These are phyloP conservation scores for Lasiodiplodia sp. DNA, from an alignment of 2,329 filamentous ascomycete species.

Conservation along the genomic window DNA sequence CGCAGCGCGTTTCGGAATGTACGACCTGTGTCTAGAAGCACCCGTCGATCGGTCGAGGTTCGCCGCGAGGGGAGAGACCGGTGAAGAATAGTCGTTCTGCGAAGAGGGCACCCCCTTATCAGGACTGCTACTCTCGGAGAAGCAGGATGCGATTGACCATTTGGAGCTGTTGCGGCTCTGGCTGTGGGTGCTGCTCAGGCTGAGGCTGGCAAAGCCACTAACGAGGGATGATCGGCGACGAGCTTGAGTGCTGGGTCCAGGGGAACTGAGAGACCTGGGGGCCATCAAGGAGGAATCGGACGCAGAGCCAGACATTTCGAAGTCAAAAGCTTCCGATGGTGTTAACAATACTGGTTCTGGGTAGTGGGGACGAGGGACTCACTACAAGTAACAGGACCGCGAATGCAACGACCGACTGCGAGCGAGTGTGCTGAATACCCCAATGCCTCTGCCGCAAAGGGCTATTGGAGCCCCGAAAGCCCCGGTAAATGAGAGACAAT, in stretches of 20 bases:
- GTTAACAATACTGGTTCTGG: background rate
- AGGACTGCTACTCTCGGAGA: slow-evolving; percentile 14
- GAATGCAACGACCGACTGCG: background rate
- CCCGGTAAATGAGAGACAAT: background rate
- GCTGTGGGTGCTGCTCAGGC: slow-evolving; percentile 10
- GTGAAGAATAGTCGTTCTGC: background rate
- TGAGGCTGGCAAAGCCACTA: slow-evolving; percentile 29
- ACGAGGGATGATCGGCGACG: slow-evolving; percentile 31
- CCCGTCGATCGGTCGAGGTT: slow-evolving; percentile 9
- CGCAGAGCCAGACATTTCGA: slow-evolving; percentile 9
- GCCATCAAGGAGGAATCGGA: slow-evolving; percentile 29
- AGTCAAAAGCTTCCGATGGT: background rate
- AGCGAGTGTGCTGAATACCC: background rate
- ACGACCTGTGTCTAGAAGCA: slow-evolving; percentile 3
- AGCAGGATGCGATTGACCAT: slow-evolving; percentile 18
- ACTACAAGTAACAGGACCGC: background rate
- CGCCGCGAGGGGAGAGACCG: background rate
- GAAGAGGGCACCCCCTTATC: background rate
- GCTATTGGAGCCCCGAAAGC: background rate
- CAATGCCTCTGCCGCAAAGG: background rate
- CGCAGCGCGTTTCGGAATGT: slow-evolving; percentile 21
- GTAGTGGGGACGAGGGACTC: background rate
- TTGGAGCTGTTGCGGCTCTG: slow-evolving; percentile 14
- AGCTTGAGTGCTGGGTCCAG: background rate
- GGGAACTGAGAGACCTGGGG: slow-evolving; percentile 30